Evolutionary conservation across 2,329 filamentous ascomycete species (phyloP).

Genomic region (Byssothecium circinans): DNA sequence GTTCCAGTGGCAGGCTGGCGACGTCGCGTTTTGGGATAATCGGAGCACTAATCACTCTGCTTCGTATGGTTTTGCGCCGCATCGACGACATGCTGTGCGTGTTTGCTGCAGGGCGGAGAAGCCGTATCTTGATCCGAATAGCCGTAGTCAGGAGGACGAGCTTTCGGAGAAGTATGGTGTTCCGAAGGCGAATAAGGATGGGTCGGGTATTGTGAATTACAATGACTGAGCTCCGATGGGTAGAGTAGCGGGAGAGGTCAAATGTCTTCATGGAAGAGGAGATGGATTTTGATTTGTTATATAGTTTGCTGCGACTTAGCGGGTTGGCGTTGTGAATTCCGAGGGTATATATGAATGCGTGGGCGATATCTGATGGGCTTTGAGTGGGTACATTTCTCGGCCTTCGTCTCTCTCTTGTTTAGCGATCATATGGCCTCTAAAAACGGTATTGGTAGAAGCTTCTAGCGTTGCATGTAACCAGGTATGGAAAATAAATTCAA

Average conservation of each 20-base stretch:
- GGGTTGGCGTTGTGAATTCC: neutral
- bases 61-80: conserved; percentile 60
- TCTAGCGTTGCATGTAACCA: neutral
- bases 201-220: conserved; percentile 58
- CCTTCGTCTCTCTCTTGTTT: neutral
- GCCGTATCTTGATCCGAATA: conserved; percentile 48
- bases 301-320: neutral
- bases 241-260: neutral
- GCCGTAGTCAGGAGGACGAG: conserved; percentile 59
- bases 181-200: conserved; percentile 58
- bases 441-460: neutral
- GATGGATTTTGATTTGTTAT: neutral
- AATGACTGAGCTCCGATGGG: conserved; percentile 48
- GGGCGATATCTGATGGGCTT: neutral
- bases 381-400: neutral
- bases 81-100: conserved; percentile 58
- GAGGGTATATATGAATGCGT: neutral
- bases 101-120: conserved; percentile 53
- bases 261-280: neutral
- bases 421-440: neutral
- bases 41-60: conserved; percentile 58
- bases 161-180: conserved; percentile 51
- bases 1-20: conserved; percentile 65
- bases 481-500: neutral
- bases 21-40: conserved; percentile 72